Evolutionary conservation across 148 eudicot species (phyloP).

Genomic region (Arbutus unedo): DNA sequence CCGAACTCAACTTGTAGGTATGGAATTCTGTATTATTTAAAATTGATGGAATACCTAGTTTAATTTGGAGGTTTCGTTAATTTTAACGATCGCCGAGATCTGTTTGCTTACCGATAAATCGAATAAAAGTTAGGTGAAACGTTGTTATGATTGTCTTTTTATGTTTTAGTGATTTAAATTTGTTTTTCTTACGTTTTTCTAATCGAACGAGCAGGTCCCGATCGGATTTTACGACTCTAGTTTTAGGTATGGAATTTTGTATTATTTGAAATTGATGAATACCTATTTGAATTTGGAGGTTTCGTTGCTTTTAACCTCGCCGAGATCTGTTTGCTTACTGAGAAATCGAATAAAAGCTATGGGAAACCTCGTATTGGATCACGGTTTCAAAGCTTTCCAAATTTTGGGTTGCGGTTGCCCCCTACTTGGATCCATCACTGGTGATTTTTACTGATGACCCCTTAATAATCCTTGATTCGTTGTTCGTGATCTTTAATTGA

Average conservation of each 20-base stretch:
- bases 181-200: not conserved
- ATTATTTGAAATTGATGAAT: not conserved
- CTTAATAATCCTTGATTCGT: not conserved
- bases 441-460: not conserved
- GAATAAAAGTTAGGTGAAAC: not conserved
- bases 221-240: not conserved
- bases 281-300: not conserved
- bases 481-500: not conserved
- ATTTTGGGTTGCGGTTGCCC: not conserved
- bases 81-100: not conserved
- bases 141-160: not conserved
- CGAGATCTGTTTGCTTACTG: not conserved
- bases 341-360: not conserved
- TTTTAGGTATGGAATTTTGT: not conserved
- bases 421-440: not conserved
- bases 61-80: not conserved
- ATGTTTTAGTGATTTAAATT: not conserved
- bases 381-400: not conserved
- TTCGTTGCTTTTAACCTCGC: not conserved
- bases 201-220: not conserved
- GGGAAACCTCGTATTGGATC: not conserved
- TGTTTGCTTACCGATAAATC: not conserved
- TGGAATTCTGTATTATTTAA: not conserved
- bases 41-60: not conserved
- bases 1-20: not conserved